These are phyloP conservation scores for Candida orba DNA, from an alignment of 805 yeast genomes.

Conservation along the genomic window DNA sequence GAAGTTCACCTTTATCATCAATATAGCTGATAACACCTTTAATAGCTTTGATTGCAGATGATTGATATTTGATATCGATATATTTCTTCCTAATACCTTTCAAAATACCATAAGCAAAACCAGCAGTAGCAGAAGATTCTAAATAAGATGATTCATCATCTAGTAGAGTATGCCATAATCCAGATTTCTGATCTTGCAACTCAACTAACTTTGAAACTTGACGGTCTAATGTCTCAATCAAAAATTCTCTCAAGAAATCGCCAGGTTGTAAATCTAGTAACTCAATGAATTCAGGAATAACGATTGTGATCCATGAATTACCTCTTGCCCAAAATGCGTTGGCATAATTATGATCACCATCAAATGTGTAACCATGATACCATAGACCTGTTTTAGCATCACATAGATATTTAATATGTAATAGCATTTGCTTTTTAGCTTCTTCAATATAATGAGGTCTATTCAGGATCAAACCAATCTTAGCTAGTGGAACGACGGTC, in stretches of 20 bases:
- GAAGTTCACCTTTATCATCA: constrained; percentile 8
- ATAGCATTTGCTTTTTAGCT: constrained; percentile 10
- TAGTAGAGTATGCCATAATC: constrained; percentile 11
- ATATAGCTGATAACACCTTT: constrained; percentile 10
- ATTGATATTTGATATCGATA: constrained; percentile 5
- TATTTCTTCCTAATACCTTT: constrained; percentile 8
- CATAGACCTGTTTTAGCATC: constrained; percentile 9
- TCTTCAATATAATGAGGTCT: constrained; percentile 12
- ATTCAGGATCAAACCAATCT: constrained; percentile 7
- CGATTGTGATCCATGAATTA: constrained; percentile 12
- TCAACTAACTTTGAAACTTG: constrained; percentile 10
- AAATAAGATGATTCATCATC: constrained; percentile 10
- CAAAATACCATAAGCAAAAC: constrained; percentile 10
- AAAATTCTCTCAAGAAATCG: constrained; percentile 10
- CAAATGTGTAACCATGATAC: constrained; percentile 12
- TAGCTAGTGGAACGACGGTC: constrained; percentile 12
- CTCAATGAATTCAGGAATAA: constrained; percentile 11
- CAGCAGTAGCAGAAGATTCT: constrained; percentile 11
- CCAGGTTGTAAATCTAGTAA: constrained; percentile 6
- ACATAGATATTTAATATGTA: constrained; percentile 7
- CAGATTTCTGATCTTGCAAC: constrained; percentile 7
- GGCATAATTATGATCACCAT: constrained; percentile 10
- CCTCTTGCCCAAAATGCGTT: constrained; percentile 13
- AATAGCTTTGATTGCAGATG: constrained; percentile 9
- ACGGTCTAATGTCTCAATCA: constrained; percentile 10